These are phyloP conservation scores for Xylaria sp. DNA, from an alignment of 2,329 filamentous ascomycete genomes.

Conservation along the genomic window DNA sequence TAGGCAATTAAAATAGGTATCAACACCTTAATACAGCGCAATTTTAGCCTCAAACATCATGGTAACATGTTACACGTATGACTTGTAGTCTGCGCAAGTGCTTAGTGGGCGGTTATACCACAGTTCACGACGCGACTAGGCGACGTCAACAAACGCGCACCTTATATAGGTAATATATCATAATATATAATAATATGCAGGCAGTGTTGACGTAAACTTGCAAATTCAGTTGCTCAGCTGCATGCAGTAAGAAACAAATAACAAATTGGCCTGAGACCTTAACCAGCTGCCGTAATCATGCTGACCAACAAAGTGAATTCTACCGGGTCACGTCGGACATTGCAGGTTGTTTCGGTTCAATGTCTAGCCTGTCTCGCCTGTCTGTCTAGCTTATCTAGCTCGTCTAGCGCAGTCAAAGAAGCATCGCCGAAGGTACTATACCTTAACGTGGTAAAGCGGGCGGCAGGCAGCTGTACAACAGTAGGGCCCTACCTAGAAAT, in stretches of 20 bases:
- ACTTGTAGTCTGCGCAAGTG: background rate
- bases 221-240: slow-evolving; percentile 7
- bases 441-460: background rate
- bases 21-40: background rate
- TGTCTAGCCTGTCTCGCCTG: too few relatives aligned
- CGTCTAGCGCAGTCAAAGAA: background rate
- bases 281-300: background rate
- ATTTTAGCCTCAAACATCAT: background rate
- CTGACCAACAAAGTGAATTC: slow-evolving; percentile 19
- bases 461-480: background rate
- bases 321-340: slow-evolving; percentile 10
- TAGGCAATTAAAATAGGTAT: background rate
- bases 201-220: background rate
- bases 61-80: background rate
- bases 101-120: background rate
- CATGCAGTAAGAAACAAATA: background rate
- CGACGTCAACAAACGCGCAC: background rate
- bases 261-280: background rate
- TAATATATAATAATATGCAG: too few relatives aligned
- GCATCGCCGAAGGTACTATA: background rate
- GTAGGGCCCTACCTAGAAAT: background rate
- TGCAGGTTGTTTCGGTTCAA: slow-evolving; percentile 16
- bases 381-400: slow-evolving; percentile 8
- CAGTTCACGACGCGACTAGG: background rate
- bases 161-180: background rate